Base-by-base conservation (phyloP, 2,329 filamentous ascomycete genomes). In the Colletotrichum orbiculare region DNA sequence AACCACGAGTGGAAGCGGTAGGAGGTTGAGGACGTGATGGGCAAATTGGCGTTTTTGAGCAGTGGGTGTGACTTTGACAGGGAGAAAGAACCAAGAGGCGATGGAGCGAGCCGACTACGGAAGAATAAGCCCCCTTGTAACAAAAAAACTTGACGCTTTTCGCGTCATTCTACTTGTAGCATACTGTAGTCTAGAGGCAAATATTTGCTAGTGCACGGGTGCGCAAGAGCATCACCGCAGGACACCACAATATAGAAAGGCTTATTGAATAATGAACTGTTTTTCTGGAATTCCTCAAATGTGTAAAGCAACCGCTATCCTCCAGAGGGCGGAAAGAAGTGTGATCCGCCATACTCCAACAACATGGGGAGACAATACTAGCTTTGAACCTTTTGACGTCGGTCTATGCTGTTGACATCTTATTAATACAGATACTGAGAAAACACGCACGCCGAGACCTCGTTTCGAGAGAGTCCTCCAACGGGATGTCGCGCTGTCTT, bases 1-100 rank as follows among this genome's bases (percentile, higher is more conserved):
- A 96, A 98, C 81, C 89, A 97, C 79, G 90, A 83, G 11, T 99
- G 96, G 96, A 97, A 89, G 82, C 87, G 90, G 78, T 82, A 74
- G 72, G 72, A 8, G 47, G 25, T 25, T 41, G 8, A 8, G 9
- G 17, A 10, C 17, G 6, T 15, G 5, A 47, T 35, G 7, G 13
- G 2, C 12, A 8, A 43, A 42, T 13, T 49, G 17, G 47, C 35
- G 15, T 39, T 25, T 25, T 25, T 5, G 25, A 25, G 25, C 25
- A 25, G 25, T 25, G 4, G 25, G 4, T 25, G 25, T 25, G 25
- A 46, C 5, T 17, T n/a, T n/a, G 12, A 15, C 10, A 15, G 8
- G 9, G 43, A 48, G 25, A 11, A 47, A 47, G 33, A 48, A 33
- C 2, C 17, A 13, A 7, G 7, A 2, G 13, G 10, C 6, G 8